phyloP scores from a whole-genome alignment of 176 grass and related monocot genomes.

The Avena sativa region DNA sequence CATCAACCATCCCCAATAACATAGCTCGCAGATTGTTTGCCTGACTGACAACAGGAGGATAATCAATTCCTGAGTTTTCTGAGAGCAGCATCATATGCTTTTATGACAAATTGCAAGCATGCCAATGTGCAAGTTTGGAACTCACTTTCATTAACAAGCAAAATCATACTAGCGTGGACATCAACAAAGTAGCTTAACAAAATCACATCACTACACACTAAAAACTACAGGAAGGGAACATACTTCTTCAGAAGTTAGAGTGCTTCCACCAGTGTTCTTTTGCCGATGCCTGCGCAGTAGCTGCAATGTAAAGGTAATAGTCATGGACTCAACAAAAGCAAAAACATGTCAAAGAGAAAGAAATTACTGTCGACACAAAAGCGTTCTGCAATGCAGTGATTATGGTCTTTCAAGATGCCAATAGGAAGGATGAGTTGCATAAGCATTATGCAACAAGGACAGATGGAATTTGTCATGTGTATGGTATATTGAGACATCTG shows the following conservation, averaged over 20 bases:
- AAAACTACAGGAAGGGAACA: constrained; percentile 46
- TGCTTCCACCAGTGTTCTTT: constrained; percentile 72
- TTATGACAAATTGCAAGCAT: constrained; percentile 20
- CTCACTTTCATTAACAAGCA: constrained; percentile 29
- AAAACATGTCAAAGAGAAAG: constrained; percentile 25
- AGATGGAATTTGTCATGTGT: background rate
- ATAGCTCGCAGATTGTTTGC: constrained; percentile 96
- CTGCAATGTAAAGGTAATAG: constrained; percentile 52
- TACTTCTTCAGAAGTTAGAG: constrained; percentile 97
- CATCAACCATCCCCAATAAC: constrained; percentile 98
- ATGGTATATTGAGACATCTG: constrained; percentile 16
- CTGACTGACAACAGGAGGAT: constrained; percentile 64
- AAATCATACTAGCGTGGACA: constrained; percentile 24
- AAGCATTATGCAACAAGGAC: constrained; percentile 9
- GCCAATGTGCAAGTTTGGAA: constrained; percentile 27
- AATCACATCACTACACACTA: background rate
- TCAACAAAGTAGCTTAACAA: constrained; percentile 20
- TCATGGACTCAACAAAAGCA: constrained; percentile 35
- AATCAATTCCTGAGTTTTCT: constrained; percentile 49
- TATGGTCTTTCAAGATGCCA: constrained; percentile 7
- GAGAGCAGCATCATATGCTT: constrained; percentile 26
- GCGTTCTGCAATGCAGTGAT: constrained; percentile 4
- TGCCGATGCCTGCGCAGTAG: constrained; percentile 81
- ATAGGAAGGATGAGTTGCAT: constrained; percentile 32
- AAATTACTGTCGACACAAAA: constrained; percentile 12